Evolutionary conservation across 768 basidiomycete genomes (phyloP).

Genomic region (Lactarius deliciosus): DNA sequence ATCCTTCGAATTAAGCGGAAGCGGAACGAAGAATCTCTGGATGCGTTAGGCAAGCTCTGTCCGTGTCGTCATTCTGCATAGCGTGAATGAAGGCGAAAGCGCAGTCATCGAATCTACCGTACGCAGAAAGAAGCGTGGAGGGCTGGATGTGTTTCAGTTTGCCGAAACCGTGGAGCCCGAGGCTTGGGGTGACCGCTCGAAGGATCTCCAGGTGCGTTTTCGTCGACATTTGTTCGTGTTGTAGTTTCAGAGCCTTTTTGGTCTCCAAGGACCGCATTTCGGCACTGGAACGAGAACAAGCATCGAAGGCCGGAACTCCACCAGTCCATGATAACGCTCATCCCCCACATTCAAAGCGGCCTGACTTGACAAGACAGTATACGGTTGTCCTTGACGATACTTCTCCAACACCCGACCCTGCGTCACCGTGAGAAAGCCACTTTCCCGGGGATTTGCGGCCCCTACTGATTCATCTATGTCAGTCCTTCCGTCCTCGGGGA

Average conservation of each 20-base stretch:
- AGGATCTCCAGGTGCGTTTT: conserved; percentile 60
- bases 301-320: background rate
- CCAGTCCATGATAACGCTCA: background rate
- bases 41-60: conserved; percentile 63
- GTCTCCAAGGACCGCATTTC: conserved; percentile 32
- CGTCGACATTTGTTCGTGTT: background rate
- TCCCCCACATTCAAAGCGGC: conserved; percentile 14
- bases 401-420: conserved; percentile 9
- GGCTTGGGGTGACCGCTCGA: conserved; percentile 63
- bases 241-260: background rate
- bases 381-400: conserved; percentile 22
- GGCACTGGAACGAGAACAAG: conserved; percentile 31
- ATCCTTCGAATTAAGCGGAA: conserved; percentile 83
- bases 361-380: conserved; percentile 26
- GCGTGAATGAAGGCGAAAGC: background rate
- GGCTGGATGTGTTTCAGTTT: conserved; percentile 70
- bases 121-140: conserved; percentile 54
- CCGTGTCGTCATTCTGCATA: conserved; percentile 17
- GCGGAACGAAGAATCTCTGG: conserved; percentile 77
- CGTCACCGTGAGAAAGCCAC: conserved; percentile 33
- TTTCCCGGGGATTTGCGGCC: background rate
- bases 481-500: conserved; percentile 56
- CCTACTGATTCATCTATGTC: background rate
- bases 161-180: conserved; percentile 73
- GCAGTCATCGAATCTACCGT: conserved; percentile 63